Conservation (phyloP, 257 asterid species). For the Gentiana macrophylla region DNA sequence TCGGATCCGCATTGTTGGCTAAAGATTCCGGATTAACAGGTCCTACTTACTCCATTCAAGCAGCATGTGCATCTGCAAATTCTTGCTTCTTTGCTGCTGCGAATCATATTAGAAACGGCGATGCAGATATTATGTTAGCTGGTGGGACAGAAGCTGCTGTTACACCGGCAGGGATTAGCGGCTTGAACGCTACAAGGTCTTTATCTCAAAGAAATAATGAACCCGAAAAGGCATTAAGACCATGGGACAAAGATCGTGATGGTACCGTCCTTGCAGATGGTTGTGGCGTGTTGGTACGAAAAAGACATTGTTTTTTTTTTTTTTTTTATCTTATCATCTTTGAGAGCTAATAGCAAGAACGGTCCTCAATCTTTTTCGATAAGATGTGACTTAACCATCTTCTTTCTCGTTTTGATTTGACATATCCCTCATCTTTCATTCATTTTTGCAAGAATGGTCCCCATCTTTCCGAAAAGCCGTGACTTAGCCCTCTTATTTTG, state of each 20-base stretch:
- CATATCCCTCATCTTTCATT: no score
- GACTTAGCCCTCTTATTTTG: no score
- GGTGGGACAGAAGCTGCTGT: conserved; percentile 37
- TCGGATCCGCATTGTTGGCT: conserved; percentile 35
- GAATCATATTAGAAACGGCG: conserved; percentile 32
- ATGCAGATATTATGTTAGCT: conserved; percentile 33
- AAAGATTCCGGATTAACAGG: conserved; percentile 35
- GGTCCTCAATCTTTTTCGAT: no score
- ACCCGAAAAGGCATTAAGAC: conserved; percentile 51
- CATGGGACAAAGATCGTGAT: conserved; percentile 62
- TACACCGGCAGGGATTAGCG: conserved; percentile 23
- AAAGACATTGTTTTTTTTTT: background rate
- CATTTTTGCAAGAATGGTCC: no score
- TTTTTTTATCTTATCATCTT: background rate
- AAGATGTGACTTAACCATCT: no score
- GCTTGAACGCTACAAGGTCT: conserved; percentile 27
- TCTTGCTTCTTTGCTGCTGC: conserved; percentile 29
- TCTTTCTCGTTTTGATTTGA: background rate
- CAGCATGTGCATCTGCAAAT: conserved; percentile 36
- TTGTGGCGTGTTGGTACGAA: conserved; percentile 52
- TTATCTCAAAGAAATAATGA: conserved; percentile 33
- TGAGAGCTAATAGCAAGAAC: no score
- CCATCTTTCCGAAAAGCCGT: no score
- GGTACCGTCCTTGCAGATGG: conserved; percentile 76
- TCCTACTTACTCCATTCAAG: conserved; percentile 32